Percentiles rank a stretch among this genome's conserved stretches.
Evolutionary conservation across 2,329 filamentous ascomycete genomes (phyloP).

Genomic region (Penicillium expansum): DNA sequence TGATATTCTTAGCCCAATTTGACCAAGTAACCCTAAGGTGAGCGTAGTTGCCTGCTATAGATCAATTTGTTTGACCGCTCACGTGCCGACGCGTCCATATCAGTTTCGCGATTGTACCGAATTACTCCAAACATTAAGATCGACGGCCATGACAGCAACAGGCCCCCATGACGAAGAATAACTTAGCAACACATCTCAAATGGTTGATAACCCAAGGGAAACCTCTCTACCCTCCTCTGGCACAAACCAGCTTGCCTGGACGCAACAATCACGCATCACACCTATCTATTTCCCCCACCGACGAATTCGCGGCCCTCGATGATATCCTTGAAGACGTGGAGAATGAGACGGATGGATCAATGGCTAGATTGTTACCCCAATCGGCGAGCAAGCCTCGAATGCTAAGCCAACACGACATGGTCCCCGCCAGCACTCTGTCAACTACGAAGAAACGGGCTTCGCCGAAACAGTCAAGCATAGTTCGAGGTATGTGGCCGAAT

Average conservation of each 20-base stretch:
- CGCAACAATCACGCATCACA: constrained; percentile 22
- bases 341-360: constrained; percentile 31
- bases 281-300: constrained; percentile 17
- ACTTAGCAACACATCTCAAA: constrained; percentile 45
- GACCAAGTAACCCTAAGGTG: neutral
- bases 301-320: constrained; percentile 19
- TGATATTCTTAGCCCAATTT: neutral
- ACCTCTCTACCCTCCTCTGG: constrained; percentile 32
- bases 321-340: constrained; percentile 26
- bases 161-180: constrained; percentile 50
- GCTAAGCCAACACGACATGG: constrained; percentile 32
- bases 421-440: constrained; percentile 20
- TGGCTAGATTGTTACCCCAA: constrained; percentile 47
- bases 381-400: constrained; percentile 42
- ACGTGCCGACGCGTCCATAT: constrained; percentile 25
- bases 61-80: constrained; percentile 22
- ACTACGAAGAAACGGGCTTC: constrained; percentile 18
- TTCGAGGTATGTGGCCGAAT: constrained; percentile 27
- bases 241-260: constrained; percentile 22
- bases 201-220: constrained; percentile 47
- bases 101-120: constrained; percentile 14
- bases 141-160: constrained; percentile 29
- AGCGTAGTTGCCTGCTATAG: neutral
- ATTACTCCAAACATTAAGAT: constrained; percentile 8
- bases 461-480: constrained; percentile 9